Evolutionary conservation across 345 rosid species (phyloP).

Genomic region (Populus simonii): DNA sequence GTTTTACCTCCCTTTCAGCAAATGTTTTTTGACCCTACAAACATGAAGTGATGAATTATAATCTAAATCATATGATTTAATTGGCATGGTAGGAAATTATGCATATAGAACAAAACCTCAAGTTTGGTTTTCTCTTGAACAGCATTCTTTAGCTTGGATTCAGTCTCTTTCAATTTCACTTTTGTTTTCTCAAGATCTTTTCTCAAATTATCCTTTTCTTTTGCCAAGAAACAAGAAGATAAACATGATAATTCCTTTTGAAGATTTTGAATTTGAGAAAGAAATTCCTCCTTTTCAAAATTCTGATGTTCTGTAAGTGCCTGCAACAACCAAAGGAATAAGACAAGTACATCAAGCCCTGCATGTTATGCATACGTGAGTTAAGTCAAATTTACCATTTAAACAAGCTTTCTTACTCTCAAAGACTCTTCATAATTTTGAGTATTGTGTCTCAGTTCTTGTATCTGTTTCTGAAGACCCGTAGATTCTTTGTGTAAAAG

Average conservation of each 20-base stretch:
- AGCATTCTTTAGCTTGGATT: conserved; percentile 71
- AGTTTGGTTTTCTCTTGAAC: conserved; percentile 95
- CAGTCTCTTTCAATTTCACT: conserved; percentile 74
- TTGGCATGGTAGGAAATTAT: conserved; percentile 1
- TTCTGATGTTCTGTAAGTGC: conserved; percentile 52
- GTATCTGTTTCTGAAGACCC: conserved; percentile 51
- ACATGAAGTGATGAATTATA: neutral
- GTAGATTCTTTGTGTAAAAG: conserved; percentile 39
- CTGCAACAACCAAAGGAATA: conserved; percentile 34
- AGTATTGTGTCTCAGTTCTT: conserved; percentile 43
- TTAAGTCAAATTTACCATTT: neutral
- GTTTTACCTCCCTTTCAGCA: conserved; percentile 76
- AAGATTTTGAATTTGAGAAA: conserved; percentile 59
- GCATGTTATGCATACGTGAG: neutral
- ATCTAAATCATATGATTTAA: neutral
- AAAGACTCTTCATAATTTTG: conserved; percentile 46
- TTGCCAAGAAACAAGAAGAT: conserved; percentile 62
- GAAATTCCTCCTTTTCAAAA: conserved; percentile 46
- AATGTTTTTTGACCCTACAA: conserved; percentile 79
- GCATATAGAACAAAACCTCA: conserved; percentile 51
- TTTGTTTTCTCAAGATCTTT: conserved; percentile 84
- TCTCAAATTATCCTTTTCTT: conserved; percentile 73
- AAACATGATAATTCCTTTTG: conserved; percentile 63
- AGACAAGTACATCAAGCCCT: neutral
- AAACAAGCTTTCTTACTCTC: conserved; percentile 33